Base-by-base conservation (phyloP, 1,284 basidiomycete genomes). In the Termitomyces sp. region DNA sequence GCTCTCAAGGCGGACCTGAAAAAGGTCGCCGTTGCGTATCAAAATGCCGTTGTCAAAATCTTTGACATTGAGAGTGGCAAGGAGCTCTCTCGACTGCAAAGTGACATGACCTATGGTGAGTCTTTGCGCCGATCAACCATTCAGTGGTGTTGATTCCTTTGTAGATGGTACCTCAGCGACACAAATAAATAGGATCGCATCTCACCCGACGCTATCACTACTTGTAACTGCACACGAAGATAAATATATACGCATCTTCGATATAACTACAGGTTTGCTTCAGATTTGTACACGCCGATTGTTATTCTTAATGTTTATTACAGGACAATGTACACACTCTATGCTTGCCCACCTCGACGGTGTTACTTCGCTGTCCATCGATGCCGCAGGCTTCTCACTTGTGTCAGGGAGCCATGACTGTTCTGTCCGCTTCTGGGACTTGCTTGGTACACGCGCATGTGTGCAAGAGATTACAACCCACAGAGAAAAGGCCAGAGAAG, bases 331-430 rank as follows among this genome's bases (percentile, higher is more conserved):
- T 64, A 91, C 90, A 26, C 83, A 93, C 64, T 90, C 91, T 30
- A 91, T 97, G 78, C 75, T 89, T 8, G 94, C 93, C 14, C 97
- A 99, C 67, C 77, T 94, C 28, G 91, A 95, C 60, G 86, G 91
- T 2, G 90, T 97, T 44, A 97, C 93, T 4, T 92, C 90, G 21
- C 72, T 99, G 30, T 90, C 92, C 37, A 86, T 98, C 55, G 93
- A 96, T 57, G 83, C 91, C 0, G 77, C 91, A 2, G 91, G 91
- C 38, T 83, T 95, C 68, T 88, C 87, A 9, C 81, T 98, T 39
- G 87, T 94, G 3, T 94, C 93, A 1, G 91, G 89, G 37, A 90
- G 91, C 46, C 92, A 97, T 64, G 96, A 99, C 68, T 94, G 94
- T 66, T 94, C 92, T 16, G 77, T 94, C 41, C 87, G 96, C 19